Evolutionary conservation across 139 green algal species (phyloP).

Genomic region (Pseudopediastrum boryanum): DNA sequence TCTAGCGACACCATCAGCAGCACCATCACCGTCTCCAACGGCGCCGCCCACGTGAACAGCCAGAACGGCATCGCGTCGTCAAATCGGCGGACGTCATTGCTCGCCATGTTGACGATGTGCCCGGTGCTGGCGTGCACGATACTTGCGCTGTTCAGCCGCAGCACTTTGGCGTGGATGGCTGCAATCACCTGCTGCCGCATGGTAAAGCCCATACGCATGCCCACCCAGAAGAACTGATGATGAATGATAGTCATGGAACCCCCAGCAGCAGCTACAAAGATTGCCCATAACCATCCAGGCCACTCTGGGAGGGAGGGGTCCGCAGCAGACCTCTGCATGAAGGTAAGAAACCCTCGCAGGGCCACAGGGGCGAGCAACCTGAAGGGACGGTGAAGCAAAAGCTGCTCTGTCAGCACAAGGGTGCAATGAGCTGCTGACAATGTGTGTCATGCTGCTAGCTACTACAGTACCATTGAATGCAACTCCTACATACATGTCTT

Average conservation of each 20-base stretch:
- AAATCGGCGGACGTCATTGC: conserved; percentile 78
- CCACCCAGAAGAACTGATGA: conserved; percentile 77
- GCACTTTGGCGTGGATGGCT: conserved; percentile 60
- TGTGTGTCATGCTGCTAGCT: no score
- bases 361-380: conserved; percentile 70
- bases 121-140: conserved; percentile 58
- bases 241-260: conserved; percentile 59
- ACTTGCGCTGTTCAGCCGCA: conserved; percentile 76
- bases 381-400: no score
- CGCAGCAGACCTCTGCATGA: conserved; percentile 53
- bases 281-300: conserved; percentile 76
- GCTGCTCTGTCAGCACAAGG: neutral
- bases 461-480: no score
- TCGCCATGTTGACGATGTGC: conserved; percentile 62
- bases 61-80: conserved; percentile 77
- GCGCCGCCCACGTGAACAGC: conserved; percentile 63
- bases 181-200: conserved; percentile 64
- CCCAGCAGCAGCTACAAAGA: conserved; percentile 6
- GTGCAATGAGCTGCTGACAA: neutral
- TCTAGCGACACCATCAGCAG: conserved; percentile 71
- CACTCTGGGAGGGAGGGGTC: conserved; percentile 34
- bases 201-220: conserved; percentile 70
- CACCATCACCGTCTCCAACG: conserved; percentile 75
- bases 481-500: no score
- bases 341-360: conserved; percentile 74